Evolutionary conservation across 1,284 basidiomycete species (phyloP).

Genomic region (Rhodotorula sp.): DNA sequence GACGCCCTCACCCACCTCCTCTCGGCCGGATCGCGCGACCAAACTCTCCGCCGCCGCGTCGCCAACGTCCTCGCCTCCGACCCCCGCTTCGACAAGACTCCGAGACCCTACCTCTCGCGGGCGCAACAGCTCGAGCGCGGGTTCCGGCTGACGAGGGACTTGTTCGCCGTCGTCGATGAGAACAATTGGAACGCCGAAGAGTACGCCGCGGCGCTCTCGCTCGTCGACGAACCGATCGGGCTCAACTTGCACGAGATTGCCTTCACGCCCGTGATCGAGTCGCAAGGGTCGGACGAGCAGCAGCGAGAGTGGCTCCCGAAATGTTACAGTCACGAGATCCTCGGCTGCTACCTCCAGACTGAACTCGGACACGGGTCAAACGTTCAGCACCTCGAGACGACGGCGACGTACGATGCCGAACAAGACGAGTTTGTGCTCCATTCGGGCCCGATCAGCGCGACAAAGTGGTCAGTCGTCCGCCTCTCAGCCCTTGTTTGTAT

Average conservation of each 20-base stretch:
- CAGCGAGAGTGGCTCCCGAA: slow-evolving; percentile 54
- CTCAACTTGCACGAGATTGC: slow-evolving; percentile 59
- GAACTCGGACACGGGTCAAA: slow-evolving; percentile 71
- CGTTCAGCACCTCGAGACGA: slow-evolving; percentile 68
- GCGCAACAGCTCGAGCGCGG: slow-evolving; percentile 57
- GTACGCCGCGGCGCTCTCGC: slow-evolving; percentile 29
- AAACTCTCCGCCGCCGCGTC: slow-evolving; percentile 48
- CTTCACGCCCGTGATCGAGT: slow-evolving; percentile 33
- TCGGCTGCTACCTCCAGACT: slow-evolving; percentile 43
- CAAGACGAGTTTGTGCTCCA: slow-evolving; percentile 70
- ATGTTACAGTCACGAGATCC: slow-evolving; percentile 50
- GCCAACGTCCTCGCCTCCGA: slow-evolving; percentile 59
- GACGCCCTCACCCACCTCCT: slow-evolving; percentile 14
- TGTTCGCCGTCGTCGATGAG: slow-evolving; percentile 59
- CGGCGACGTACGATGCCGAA: slow-evolving; percentile 68
- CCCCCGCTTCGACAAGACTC: slow-evolving; percentile 63
- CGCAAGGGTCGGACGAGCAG: slow-evolving; percentile 39
- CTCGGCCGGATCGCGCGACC: not conserved
- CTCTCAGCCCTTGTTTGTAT: not conserved
- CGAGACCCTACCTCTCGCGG: slow-evolving; percentile 58
- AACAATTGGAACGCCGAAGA: slow-evolving; percentile 60
- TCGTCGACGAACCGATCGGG: slow-evolving; percentile 59
- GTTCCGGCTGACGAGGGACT: slow-evolving; percentile 57
- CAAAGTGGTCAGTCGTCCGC: slow-evolving; percentile 71
- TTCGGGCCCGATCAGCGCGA: slow-evolving; percentile 70